These are phyloP conservation scores for Talaromyces pinophilus DNA, from an alignment of 2,329 filamentous ascomycete species.

Conservation along the genomic window DNA sequence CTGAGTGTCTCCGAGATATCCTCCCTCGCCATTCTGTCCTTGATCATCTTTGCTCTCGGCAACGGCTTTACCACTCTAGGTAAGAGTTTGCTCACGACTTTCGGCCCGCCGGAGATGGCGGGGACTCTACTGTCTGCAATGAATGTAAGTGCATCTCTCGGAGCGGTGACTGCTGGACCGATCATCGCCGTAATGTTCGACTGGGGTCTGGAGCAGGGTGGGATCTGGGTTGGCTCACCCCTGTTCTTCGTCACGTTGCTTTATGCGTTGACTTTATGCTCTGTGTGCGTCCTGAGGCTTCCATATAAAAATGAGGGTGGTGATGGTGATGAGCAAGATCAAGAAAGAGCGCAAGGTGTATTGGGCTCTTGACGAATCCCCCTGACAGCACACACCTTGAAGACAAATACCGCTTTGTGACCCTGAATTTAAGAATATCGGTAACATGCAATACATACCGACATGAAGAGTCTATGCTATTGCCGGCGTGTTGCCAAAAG, in stretches of 20 bases:
- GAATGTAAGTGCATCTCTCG: slow-evolving; percentile 20
- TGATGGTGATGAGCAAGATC: slow-evolving; percentile 12
- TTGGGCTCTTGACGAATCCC: neutral
- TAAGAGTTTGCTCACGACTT: slow-evolving; percentile 20
- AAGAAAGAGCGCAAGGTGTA: slow-evolving; percentile 9
- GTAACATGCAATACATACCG: no score
- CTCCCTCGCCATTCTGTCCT: slow-evolving; percentile 17
- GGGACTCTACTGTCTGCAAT: slow-evolving; percentile 20
- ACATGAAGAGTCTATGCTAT: no score
- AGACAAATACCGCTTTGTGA: no score
- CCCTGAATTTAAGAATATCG: no score
- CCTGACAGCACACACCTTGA: no score
- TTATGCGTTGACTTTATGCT: slow-evolving; percentile 16
- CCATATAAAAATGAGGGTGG: slow-evolving; percentile 13
- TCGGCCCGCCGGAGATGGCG: slow-evolving; percentile 16
- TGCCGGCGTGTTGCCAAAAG: no score
- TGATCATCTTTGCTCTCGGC: slow-evolving; percentile 18
- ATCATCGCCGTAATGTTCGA: slow-evolving; percentile 15
- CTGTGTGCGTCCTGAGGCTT: slow-evolving; percentile 18
- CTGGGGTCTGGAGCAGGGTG: slow-evolving; percentile 15
- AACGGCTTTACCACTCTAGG: slow-evolving; percentile 17
- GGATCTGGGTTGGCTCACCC: slow-evolving; percentile 15
- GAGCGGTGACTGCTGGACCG: slow-evolving; percentile 20
- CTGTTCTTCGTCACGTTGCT: slow-evolving; percentile 19
- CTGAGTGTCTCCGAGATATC: slow-evolving; percentile 19